Evolutionary conservation across 2,329 filamentous ascomycete species (phyloP), one percentile per base, ranked within the genome.

Genomic region (Thielaviopsis populi): DNA sequence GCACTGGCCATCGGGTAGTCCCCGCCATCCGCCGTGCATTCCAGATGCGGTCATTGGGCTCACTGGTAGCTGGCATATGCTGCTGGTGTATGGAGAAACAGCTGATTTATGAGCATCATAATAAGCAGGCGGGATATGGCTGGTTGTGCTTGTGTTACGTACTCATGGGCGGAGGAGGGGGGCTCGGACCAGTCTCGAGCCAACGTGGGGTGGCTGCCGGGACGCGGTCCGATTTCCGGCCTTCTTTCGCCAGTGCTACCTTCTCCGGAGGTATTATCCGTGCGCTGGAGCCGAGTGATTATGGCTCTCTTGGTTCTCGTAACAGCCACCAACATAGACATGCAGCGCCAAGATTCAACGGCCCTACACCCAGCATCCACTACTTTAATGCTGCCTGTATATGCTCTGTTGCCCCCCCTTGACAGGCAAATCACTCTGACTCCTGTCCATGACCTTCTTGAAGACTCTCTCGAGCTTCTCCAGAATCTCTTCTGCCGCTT

Each of bases 401-500:
- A 70, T 70, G 56, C 59, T 69, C 10, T 62, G 50, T 50, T 58
- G 63, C 3, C 61, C 66, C 40, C 46, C 33, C 40, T 19, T 22
- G 33, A 48, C 13, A 13, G 4, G 19, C 13, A 27, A 19, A 0
- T 10, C 43, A n/a, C 37, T 10, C 41, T 62, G 41, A 64, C 68
- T 70, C 22, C 70, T 68, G 11, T 69, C 69, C 48, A 75, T 66
- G 2, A 71, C 71, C 37, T 69, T 69, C 54, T 74, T 73, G 69
- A 88, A 86, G 4, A 85, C 76, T 60, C 75, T 73, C 66, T 81
- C 79, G 40, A 88, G 72, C 63, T 76, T 76, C 27, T 74, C 71
- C 56, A 91, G 75, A 1, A 86, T 82, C 68, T 84, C 81, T 0
- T 84, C 81, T 2, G 74, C 73, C 67, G 79, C 79, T 71, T 80